These are phyloP conservation scores for Penicillium palitans DNA, from an alignment of 2,329 filamentous ascomycete species.

Conservation along the genomic window DNA sequence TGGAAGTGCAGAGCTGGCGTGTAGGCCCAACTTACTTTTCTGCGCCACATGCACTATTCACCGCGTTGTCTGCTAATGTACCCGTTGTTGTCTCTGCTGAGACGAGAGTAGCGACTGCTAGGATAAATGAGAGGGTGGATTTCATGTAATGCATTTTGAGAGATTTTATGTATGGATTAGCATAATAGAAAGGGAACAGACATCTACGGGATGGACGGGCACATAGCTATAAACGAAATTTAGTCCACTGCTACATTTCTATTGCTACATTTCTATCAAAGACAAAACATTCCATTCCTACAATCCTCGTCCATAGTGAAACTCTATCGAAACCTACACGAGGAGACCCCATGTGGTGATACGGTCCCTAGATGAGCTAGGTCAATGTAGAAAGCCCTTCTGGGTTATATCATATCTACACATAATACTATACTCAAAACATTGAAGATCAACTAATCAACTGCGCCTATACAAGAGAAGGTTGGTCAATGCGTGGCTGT, in stretches of 20 bases:
- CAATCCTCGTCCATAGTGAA: background rate
- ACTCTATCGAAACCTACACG: background rate
- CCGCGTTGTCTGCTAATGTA: background rate
- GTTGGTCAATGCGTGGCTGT: background rate
- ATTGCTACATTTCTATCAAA: background rate
- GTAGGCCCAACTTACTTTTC: background rate
- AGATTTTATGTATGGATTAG: background rate
- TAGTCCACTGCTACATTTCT: background rate
- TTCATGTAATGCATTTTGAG: background rate
- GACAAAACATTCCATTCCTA: constrained; percentile 8
- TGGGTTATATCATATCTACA: no score
- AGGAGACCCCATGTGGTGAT: background rate
- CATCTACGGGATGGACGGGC: background rate
- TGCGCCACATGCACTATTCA: background rate
- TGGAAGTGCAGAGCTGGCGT: background rate
- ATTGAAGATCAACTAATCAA: no score
- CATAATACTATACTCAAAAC: background rate
- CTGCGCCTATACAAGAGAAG: background rate
- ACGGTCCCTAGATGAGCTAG: background rate
- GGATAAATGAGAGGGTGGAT: background rate
- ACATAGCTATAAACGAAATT: background rate
- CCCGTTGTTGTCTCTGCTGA: background rate
- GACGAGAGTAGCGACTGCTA: background rate
- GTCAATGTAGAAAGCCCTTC: background rate
- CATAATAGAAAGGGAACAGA: background rate